These are phyloP conservation scores for Periconia sp. DNA, from an alignment of 2,329 filamentous ascomycete genomes.

Conservation along the genomic window DNA sequence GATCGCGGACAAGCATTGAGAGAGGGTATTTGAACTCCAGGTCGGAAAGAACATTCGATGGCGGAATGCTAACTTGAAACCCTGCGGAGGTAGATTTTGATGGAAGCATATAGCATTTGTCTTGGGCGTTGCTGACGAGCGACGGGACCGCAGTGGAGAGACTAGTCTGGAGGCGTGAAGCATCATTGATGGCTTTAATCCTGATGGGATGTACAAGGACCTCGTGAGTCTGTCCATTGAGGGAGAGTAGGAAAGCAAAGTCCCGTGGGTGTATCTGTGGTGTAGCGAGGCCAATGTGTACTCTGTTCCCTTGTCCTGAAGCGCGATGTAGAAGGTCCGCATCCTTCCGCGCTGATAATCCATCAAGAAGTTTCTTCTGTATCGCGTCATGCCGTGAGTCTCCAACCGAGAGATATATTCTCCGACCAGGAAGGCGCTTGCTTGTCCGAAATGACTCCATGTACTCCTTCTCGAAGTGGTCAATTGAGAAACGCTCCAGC, in stretches of 20 bases:
- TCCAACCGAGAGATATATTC: conserved; percentile 20
- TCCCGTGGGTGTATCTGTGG: conserved; percentile 31
- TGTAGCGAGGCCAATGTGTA: conserved; percentile 33
- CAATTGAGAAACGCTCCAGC: conserved; percentile 30
- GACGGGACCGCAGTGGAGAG: conserved; percentile 19
- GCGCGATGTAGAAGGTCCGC: conserved; percentile 31
- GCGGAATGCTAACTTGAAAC: conserved; percentile 28
- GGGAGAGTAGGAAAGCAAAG: conserved; percentile 31
- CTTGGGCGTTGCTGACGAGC: conserved; percentile 10
- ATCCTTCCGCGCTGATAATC: conserved; percentile 28
- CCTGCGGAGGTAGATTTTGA: conserved; percentile 20
- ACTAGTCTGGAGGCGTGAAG: conserved; percentile 15
- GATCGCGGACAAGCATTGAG: conserved; percentile 20
- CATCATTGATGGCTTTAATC: conserved; percentile 19
- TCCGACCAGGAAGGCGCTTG: conserved; percentile 29
- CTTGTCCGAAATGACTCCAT: conserved; percentile 27
- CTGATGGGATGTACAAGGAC: conserved; percentile 25
- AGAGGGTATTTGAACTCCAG: conserved; percentile 32
- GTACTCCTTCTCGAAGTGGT: conserved; percentile 31
- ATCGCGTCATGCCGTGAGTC: conserved; percentile 15
- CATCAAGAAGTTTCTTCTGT: conserved; percentile 24
- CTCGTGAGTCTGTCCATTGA: conserved; percentile 24
- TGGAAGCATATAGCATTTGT: conserved; percentile 27
- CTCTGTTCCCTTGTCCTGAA: conserved; percentile 11
- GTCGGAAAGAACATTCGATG: conserved; percentile 21